phyloP scores from a whole-genome alignment of 768 basidiomycete genomes.

The Tricholoma sp. region DNA sequence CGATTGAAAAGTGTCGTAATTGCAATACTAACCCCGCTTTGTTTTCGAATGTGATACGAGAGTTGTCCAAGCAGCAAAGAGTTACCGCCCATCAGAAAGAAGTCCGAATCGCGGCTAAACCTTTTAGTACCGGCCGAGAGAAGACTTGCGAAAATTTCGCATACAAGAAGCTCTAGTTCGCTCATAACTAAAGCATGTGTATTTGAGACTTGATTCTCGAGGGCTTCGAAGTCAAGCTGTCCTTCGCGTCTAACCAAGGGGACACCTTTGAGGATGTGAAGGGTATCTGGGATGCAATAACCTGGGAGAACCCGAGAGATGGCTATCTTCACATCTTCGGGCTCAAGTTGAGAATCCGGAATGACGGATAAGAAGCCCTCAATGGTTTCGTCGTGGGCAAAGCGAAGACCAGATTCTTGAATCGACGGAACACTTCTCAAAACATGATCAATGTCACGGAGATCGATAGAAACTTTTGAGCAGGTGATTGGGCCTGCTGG shows the following conservation, averaged over 20 bases:
- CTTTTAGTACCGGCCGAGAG: constrained; percentile 24
- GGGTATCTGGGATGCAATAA: constrained; percentile 32
- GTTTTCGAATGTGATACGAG: constrained; percentile 35
- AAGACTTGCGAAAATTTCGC: constrained; percentile 31
- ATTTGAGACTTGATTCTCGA: constrained; percentile 22
- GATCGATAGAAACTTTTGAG: constrained; percentile 25
- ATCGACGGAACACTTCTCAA: constrained; percentile 26
- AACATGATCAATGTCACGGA: constrained; percentile 21
- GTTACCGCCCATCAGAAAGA: constrained; percentile 40
- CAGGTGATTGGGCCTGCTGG: constrained; percentile 36
- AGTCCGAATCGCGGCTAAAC: constrained; percentile 32
- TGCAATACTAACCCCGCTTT: constrained; percentile 30
- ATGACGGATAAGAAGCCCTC: constrained; percentile 35
- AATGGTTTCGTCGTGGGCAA: constrained; percentile 24
- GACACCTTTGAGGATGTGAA: constrained; percentile 26
- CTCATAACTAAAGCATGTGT: constrained; percentile 23
- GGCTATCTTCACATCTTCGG: constrained; percentile 14
- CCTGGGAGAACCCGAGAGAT: constrained; percentile 29
- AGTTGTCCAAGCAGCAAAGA: constrained; percentile 43
- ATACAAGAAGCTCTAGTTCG: constrained; percentile 26
- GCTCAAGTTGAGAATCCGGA: constrained; percentile 12
- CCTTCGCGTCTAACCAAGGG: constrained; percentile 20
- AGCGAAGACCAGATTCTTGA: constrained; percentile 30
- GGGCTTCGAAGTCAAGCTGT: constrained; percentile 25
- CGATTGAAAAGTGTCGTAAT: constrained; percentile 36